Percentiles rank a stretch among this genome's conserved stretches.
Evolutionary conservation across 371 early-diverging fungal species (phyloP).

Genomic region (Syncephalastrum contaminatum): DNA sequence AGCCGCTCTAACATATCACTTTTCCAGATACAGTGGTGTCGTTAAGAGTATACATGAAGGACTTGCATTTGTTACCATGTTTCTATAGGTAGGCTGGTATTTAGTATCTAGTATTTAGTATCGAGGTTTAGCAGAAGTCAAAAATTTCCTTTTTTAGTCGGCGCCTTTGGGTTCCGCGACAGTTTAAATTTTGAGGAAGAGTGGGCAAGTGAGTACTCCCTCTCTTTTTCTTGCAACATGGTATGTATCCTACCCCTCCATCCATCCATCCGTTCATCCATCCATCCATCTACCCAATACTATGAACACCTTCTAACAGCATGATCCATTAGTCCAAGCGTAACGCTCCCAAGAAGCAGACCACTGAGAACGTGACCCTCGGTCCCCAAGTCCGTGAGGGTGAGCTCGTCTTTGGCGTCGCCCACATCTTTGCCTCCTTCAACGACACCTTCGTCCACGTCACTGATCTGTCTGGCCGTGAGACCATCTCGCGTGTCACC

Average conservation of each 20-base stretch:
- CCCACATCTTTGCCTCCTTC: conserved; percentile 99
- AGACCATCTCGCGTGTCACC: conserved; percentile 99
- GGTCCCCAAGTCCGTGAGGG: conserved; percentile 98
- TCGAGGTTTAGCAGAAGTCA: too few species aligned
- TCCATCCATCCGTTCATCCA: conserved; percentile 16
- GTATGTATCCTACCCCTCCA: neutral
- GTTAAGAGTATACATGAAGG: too few species aligned
- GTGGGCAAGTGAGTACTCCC: conserved; percentile 1
- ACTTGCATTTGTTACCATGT: too few species aligned
- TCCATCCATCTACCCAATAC: conserved; percentile 1
- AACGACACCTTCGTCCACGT: conserved; percentile 99
- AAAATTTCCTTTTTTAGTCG: too few species aligned
- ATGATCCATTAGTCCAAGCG: conserved; percentile 48
- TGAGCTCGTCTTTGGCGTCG: conserved; percentile 99
- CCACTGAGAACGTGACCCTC: conserved; percentile 87
- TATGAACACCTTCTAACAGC: too few species aligned
- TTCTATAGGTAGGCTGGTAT: too few species aligned
- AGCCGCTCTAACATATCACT: too few species aligned
- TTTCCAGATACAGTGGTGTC: too few species aligned
- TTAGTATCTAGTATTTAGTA: too few species aligned
- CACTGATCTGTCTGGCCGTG: conserved; percentile 99
- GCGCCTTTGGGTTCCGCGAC: too few species aligned
- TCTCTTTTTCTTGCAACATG: conserved; percentile 10
- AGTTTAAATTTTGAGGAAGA: neutral
- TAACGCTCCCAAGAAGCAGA: conserved; percentile 59